A percentile compares a stretch with the other conserved stretches of the same genome.
Evolutionary conservation across 1,284 basidiomycete species (phyloP).

Genomic region (Cutaneotrichosporon sp.): DNA sequence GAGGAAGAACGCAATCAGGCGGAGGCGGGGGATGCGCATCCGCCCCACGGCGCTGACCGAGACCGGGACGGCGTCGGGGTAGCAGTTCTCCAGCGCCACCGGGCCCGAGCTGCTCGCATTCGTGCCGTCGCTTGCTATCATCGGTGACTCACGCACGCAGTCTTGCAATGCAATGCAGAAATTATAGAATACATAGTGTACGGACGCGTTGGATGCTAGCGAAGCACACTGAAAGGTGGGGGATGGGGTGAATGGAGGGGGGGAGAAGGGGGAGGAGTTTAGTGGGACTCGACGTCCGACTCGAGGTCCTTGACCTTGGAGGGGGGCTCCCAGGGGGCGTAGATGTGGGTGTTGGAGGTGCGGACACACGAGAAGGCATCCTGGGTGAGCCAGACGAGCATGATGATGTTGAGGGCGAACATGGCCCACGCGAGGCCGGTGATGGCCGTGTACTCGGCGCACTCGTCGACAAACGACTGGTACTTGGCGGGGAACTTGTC

Average conservation of each 20-base stretch:
- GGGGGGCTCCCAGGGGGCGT: conserved; percentile 26
- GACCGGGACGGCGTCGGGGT: too few relatives aligned
- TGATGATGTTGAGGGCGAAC: conserved; percentile 41
- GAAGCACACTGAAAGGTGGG: neutral
- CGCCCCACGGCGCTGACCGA: too few relatives aligned
- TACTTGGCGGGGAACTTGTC: conserved; percentile 32
- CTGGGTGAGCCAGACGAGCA: conserved; percentile 36
- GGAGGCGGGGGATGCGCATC: too few relatives aligned
- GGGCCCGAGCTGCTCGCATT: too few relatives aligned
- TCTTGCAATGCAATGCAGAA: conserved; percentile 7
- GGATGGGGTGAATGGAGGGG: neutral
- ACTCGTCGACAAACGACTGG: conserved; percentile 33
- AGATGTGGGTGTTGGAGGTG: conserved; percentile 31
- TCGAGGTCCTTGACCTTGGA: conserved; percentile 14
- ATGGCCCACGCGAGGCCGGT: conserved; percentile 45
- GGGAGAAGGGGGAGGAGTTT: neutral
- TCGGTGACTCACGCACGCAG: too few relatives aligned
- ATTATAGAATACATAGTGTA: conserved; percentile 7
- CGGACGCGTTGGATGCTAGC: neutral
- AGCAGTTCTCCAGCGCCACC: too few relatives aligned
- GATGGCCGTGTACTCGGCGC: conserved; percentile 44
- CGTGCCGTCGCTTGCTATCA: too few relatives aligned
- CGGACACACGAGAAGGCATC: conserved; percentile 37
- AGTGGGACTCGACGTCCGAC: conserved; percentile 10
- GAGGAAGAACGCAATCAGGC: too few relatives aligned